Conservation (phyloP, 306 rosid genomes). For the Betula pendula region DNA sequence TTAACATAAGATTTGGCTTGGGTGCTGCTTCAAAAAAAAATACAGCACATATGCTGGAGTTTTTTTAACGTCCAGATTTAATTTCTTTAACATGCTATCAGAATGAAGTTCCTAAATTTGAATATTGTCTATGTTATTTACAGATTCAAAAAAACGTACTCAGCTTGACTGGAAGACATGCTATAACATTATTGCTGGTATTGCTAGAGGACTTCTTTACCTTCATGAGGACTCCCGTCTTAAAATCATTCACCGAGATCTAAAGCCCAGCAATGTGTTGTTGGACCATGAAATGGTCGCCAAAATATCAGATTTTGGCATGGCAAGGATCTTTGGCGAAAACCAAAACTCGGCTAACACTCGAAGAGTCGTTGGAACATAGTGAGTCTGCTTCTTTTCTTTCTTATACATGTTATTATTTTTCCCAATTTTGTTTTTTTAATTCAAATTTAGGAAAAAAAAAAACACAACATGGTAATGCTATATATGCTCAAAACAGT, state of each 20-base stretch:
- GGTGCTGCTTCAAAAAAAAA: no score
- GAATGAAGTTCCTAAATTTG: no score
- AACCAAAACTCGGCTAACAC: constrained; percentile 24
- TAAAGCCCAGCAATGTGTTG: constrained; percentile 34
- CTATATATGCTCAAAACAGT: constrained; percentile 24
- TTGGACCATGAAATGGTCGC: constrained; percentile 26
- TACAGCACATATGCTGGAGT: no score
- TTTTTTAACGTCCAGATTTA: no score
- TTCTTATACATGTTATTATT: no score
- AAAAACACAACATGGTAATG: no score
- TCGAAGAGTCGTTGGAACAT: constrained; percentile 33
- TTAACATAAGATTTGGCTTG: no score
- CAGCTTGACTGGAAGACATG: constrained; percentile 19
- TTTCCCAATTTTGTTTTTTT: background rate
- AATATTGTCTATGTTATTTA: no score
- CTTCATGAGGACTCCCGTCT: constrained; percentile 36
- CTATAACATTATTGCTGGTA: constrained; percentile 22
- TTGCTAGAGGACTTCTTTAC: constrained; percentile 31
- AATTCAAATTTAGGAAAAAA: no score
- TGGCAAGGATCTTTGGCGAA: constrained; percentile 32
- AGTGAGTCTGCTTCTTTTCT: no score
- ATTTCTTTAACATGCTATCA: no score
- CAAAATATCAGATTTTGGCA: constrained; percentile 35
- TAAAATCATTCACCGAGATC: constrained; percentile 35
- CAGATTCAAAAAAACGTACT: constrained; percentile 18